These are phyloP conservation scores for Amphirosellinia nigrospora DNA, from an alignment of 495 filamentous ascomycete species.

Conservation along the genomic window DNA sequence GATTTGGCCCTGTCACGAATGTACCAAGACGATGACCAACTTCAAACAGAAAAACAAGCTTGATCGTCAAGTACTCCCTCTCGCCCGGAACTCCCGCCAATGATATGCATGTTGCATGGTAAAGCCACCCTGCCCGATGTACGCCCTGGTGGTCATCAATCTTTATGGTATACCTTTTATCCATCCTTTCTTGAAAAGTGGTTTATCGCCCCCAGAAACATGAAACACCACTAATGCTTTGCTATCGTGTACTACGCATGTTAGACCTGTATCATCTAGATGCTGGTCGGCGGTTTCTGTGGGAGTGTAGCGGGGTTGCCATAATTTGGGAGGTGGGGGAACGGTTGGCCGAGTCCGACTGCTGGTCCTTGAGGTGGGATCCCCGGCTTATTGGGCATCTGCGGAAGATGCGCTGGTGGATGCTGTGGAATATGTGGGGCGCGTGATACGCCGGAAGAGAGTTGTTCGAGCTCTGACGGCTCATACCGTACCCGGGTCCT, in stretches of 20 bases:
- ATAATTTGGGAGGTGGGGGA: slow-evolving; percentile 59
- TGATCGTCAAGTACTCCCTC: slow-evolving; percentile 26
- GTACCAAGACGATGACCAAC: slow-evolving; percentile 22
- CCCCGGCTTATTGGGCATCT: slow-evolving; percentile 45
- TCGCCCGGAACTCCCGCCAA: slow-evolving; percentile 40
- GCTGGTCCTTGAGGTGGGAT: slow-evolving; percentile 40
- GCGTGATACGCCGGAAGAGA: slow-evolving; percentile 56
- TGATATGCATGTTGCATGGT: slow-evolving; percentile 37
- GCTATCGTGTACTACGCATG: slow-evolving; percentile 38
- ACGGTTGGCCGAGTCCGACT: slow-evolving; percentile 42
- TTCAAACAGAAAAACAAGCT: slow-evolving; percentile 25
- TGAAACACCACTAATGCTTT: slow-evolving; percentile 42
- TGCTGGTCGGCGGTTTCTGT: slow-evolving; percentile 58
- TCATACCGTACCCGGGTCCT: slow-evolving; percentile 55
- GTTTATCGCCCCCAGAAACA: slow-evolving; percentile 34
- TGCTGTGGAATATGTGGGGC: slow-evolving; percentile 45
- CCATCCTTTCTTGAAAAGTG: slow-evolving; percentile 33
- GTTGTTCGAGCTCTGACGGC: slow-evolving; percentile 59
- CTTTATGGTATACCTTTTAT: slow-evolving; percentile 38
- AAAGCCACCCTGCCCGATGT: slow-evolving; percentile 33
- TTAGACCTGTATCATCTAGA: slow-evolving; percentile 36
- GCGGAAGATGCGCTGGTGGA: slow-evolving; percentile 36
- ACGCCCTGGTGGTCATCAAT: slow-evolving; percentile 39
- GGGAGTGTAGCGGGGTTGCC: slow-evolving; percentile 62
- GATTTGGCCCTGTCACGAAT: background rate